A percentile compares a stretch with the other conserved stretches of the same genome.
These are phyloP conservation scores for Tylopilus intermedius DNA, from an alignment of 768 basidiomycete genomes.

Conservation along the genomic window DNA sequence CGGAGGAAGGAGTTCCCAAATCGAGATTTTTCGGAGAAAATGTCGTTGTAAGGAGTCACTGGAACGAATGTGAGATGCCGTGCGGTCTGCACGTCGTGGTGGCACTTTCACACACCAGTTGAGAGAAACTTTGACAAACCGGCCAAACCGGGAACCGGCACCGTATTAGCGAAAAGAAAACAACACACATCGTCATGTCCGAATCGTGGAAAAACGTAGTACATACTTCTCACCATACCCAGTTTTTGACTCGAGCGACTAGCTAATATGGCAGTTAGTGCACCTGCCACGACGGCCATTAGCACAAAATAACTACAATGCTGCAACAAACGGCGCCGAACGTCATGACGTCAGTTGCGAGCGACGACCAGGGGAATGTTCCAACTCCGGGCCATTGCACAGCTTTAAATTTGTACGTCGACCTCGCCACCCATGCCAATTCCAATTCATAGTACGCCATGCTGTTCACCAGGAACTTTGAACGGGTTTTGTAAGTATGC, in stretches of 20 bases:
- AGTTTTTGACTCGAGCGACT: neutral
- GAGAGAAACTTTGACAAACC: neutral
- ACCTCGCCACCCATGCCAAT: constrained; percentile 9
- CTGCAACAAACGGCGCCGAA: neutral
- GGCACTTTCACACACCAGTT: neutral
- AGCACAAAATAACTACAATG: no score
- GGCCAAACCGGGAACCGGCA: neutral
- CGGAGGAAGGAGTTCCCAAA: neutral
- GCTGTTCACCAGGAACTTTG: neutral
- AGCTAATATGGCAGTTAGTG: neutral
- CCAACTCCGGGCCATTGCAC: no score
- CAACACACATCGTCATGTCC: neutral
- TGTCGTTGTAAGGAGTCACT: neutral
- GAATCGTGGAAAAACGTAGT: neutral
- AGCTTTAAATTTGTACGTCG: neutral
- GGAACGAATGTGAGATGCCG: no score
- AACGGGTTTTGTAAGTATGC: neutral
- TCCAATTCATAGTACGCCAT: constrained; percentile 16
- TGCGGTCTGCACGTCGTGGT: neutral
- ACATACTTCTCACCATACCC: neutral
- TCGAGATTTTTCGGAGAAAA: neutral
- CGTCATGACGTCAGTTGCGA: neutral
- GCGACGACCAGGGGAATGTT: no score
- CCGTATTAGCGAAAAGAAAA: no score
- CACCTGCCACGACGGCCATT: no score